These are phyloP conservation scores for Backusella sp. DNA, from an alignment of 192 early-diverging fungal species.

Conservation along the genomic window DNA sequence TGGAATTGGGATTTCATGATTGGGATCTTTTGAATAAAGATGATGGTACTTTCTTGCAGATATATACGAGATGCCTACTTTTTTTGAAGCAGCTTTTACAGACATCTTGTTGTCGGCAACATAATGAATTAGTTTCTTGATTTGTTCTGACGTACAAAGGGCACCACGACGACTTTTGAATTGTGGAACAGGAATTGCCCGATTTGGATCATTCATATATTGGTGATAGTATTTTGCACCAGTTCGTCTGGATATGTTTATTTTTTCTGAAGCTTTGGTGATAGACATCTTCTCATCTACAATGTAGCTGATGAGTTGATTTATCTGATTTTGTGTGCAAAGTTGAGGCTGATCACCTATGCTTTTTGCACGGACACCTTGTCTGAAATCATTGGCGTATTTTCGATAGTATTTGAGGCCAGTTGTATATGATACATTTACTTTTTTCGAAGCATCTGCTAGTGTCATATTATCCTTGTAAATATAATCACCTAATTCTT, in stretches of 20 bases:
- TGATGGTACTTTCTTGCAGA: background rate
- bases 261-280: background rate
- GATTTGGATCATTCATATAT: background rate
- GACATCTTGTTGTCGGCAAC: background rate
- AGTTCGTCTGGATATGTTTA: background rate
- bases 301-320: background rate
- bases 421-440: too few species aligned
- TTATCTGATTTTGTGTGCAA: background rate
- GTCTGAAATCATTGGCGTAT: too few species aligned
- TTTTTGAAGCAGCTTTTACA: background rate
- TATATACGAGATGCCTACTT: background rate
- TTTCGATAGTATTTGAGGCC: too few species aligned
- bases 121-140: background rate
- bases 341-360: too few species aligned
- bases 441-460: too few species aligned
- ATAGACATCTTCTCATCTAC: background rate
- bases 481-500: too few species aligned
- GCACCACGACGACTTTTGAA: too few species aligned
- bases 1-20: background rate
- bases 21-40: background rate
- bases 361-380: background rate
- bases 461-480: too few species aligned
- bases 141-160: background rate
- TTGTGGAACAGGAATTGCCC: background rate
- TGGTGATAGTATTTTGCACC: background rate